These are phyloP conservation scores for Crotalaria pallida DNA, from an alignment of 306 rosid species.

Conservation along the genomic window DNA sequence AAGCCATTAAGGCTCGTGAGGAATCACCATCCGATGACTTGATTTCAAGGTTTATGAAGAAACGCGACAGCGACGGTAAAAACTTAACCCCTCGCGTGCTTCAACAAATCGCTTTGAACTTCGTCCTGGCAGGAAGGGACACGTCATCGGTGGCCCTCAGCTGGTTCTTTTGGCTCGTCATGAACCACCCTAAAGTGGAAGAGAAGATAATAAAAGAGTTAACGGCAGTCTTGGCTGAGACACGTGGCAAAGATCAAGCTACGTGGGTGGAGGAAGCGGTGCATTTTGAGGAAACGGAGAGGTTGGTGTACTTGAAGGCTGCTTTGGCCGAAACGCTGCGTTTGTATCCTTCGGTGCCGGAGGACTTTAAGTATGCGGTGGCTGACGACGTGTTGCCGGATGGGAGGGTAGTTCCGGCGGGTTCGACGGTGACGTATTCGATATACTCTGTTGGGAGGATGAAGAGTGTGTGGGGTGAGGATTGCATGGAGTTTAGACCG, in stretches of 20 bases:
- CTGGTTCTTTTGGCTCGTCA: conserved; percentile 96
- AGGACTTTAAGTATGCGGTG: conserved; percentile 69
- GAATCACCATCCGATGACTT: conserved; percentile 71
- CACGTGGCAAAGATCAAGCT: conserved; percentile 48
- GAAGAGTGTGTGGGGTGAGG: conserved; percentile 95
- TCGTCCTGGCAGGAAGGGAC: conserved; percentile 96
- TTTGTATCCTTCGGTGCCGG: conserved; percentile 82
- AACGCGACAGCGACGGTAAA: conserved; percentile 57
- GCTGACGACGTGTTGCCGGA: conserved; percentile 78
- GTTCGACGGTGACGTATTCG: conserved; percentile 93
- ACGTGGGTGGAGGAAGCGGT: conserved; percentile 71
- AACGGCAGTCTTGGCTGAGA: conserved; percentile 29
- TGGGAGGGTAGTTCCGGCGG: conserved; percentile 74
- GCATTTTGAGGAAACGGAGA: conserved; percentile 73
- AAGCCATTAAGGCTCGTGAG: conserved; percentile 55
- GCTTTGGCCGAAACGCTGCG: conserved; percentile 82
- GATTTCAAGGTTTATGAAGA: conserved; percentile 68
- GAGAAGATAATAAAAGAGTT: conserved; percentile 54
- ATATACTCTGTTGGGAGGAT: conserved; percentile 82
- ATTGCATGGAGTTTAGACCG: conserved; percentile 87
- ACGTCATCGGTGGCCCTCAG: conserved; percentile 90
- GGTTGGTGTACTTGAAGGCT: conserved; percentile 68
- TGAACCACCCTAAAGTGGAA: conserved; percentile 60
- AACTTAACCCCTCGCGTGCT: conserved; percentile 36
- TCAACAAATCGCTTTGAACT: conserved; percentile 74